Evolutionary conservation across 164 flowering plant species (phyloP), one percentile per base, ranked within the genome.

Genomic region (Santalum album): DNA sequence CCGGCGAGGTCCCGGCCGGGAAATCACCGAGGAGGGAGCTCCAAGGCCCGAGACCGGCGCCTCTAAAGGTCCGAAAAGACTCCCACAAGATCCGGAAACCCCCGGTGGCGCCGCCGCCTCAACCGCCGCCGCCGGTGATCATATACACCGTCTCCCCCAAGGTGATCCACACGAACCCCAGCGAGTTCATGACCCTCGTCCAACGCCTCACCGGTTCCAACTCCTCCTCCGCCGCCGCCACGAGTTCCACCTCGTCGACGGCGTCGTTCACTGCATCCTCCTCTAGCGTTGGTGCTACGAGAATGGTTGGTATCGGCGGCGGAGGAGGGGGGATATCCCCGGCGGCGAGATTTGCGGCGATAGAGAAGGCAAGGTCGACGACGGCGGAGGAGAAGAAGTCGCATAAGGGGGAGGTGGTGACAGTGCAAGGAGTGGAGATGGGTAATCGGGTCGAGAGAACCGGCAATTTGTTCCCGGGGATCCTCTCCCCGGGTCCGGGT

Each of bases 21-120:
- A 59, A 45, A 24, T 63, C 77, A 3, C 68, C 70, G 0, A 69
- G 73, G 22, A 62, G 67, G 40, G 77, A 69, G 57, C 78, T 78
- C 23, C 82, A 57, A 49, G 82, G 84, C 9, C 82, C 82, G 0
- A 69, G 83, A 9, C 83, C 86, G 1, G 32, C 80, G 0, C 80
- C 84, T 0, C 63, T 79, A 1, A 74, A 60, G 45, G 72, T 81
- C 2, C 61, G 71, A 1, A 81, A 78, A 68, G 82, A 76, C 36
- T 81, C 87, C 4, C 70, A 73, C 80, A 81, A 77, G 77, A 77
- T 81, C 68, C 69, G 51, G 60, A 81, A 81, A 42, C 84, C 87
- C 0, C 84, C 84, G 0, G 25, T 71, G 25, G 67, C 66, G 2
- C 81, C 78, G 11, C 67, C 27, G 6, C 61, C 21, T 14, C 55